Evolutionary conservation across 2,329 filamentous ascomycete genomes (phyloP).

Genomic region (Beauveria pseudobassiana): DNA sequence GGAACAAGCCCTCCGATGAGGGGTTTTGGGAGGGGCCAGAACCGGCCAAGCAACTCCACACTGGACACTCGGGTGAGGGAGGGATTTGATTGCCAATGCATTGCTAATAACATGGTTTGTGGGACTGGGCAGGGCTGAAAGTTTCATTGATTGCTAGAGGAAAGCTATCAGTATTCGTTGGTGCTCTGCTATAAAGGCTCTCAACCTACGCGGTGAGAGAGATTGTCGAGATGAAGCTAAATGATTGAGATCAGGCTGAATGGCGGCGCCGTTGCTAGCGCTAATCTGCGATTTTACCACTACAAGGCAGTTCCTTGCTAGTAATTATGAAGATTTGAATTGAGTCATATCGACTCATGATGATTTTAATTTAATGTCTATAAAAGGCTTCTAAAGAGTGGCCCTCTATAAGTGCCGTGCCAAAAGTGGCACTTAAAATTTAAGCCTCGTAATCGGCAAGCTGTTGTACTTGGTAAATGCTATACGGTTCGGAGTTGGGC

Average conservation of each 20-base stretch:
- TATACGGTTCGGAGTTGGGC: neutral
- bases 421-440: neutral
- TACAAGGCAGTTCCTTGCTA: neutral
- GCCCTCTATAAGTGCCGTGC: neutral
- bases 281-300: neutral
- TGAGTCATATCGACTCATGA: slow-evolving; percentile 2
- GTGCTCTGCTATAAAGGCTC: no score
- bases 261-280: slow-evolving; percentile 3
- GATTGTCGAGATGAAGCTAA: neutral
- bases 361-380: neutral
- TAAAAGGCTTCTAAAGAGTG: neutral
- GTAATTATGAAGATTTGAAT: neutral
- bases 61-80: neutral
- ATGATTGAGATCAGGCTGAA: neutral
- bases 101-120: neutral
- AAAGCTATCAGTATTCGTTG: neutral
- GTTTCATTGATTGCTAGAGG: neutral
- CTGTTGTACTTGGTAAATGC: neutral
- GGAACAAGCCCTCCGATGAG: slow-evolving; percentile 5
- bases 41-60: neutral
- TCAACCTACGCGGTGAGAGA: neutral
- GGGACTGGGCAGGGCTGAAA: neutral
- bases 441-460: neutral
- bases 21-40: neutral
- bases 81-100: neutral